These are phyloP conservation scores for Coniochaeta prunicola DNA, from an alignment of 2,329 filamentous ascomycete species.

Conservation along the genomic window DNA sequence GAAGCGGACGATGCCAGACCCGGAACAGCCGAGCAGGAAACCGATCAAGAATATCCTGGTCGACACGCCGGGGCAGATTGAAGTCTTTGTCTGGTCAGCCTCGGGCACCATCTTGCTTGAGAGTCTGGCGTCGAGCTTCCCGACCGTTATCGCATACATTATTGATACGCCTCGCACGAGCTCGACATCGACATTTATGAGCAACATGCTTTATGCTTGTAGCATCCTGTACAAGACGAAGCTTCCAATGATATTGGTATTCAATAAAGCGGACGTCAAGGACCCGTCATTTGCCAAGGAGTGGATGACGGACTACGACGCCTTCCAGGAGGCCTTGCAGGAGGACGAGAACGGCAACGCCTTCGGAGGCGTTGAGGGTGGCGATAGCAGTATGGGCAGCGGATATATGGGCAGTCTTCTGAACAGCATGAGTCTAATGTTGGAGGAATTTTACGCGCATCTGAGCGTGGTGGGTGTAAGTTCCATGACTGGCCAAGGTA, in stretches of 20 bases:
- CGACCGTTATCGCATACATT: conserved; percentile 93
- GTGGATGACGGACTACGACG: conserved; percentile 99
- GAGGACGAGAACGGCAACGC: conserved; percentile 72
- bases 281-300: conserved; percentile 88
- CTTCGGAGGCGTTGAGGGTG: conserved; percentile 65
- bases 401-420: conserved; percentile 95
- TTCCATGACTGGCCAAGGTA: conserved; percentile 82
- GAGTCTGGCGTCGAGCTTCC: conserved; percentile 86
- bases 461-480: conserved; percentile 89
- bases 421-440: conserved; percentile 95
- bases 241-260: conserved; percentile 95
- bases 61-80: conserved; percentile 95
- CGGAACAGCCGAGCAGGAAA: conserved; percentile 50
- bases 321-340: conserved; percentile 80
- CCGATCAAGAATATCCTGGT: conserved; percentile 79
- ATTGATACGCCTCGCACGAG: conserved; percentile 93
- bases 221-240: conserved; percentile 99
- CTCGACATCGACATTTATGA: conserved; percentile 97
- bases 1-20: conserved; percentile 68
- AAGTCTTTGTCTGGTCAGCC: conserved; percentile 98
- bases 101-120: conserved; percentile 91
- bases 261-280: conserved; percentile 98
- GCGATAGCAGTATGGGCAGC: conserved; percentile 56
- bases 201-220: conserved; percentile 99
- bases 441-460: conserved; percentile 96